These are phyloP conservation scores for Aspergillus sclerotiicarbonarius DNA, from an alignment of 495 filamentous ascomycete species.

Conservation along the genomic window DNA sequence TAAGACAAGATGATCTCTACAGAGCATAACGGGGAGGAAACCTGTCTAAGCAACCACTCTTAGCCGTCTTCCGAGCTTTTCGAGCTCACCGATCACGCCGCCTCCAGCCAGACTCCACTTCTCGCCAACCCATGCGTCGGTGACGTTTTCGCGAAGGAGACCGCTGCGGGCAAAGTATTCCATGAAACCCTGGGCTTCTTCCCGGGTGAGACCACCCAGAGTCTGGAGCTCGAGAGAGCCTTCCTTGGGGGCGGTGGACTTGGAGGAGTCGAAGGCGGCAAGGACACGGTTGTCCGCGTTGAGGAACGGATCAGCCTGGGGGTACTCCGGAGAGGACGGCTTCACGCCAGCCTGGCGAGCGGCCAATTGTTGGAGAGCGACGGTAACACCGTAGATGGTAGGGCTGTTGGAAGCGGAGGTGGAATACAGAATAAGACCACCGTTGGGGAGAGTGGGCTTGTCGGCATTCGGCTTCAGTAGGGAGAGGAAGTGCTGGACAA, in stretches of 20 bases:
- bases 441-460: constrained; percentile 59
- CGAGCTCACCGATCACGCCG: constrained; percentile 83
- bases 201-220: constrained; percentile 64
- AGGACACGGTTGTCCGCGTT: constrained; percentile 67
- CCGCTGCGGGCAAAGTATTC: constrained; percentile 94
- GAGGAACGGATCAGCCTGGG: constrained; percentile 60
- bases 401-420: constrained; percentile 66
- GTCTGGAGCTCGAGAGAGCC: constrained; percentile 53
- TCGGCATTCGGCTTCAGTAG: constrained; percentile 56
- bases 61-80: constrained; percentile 58
- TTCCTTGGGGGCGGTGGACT: constrained; percentile 26
- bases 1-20: constrained; percentile 2
- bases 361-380: constrained; percentile 57
- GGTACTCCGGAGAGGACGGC: constrained; percentile 40
- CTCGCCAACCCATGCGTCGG: constrained; percentile 72
- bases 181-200: constrained; percentile 76
- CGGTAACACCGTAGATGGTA: constrained; percentile 57
- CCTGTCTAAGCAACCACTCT: constrained; percentile 28
- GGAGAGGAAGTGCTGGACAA: constrained; percentile 73
- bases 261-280: constrained; percentile 39
- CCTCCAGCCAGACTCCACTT: constrained; percentile 80
- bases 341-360: constrained; percentile 36
- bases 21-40: constrained; percentile 14
- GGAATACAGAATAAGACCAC: constrained; percentile 74
- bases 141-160: constrained; percentile 65